These are phyloP conservation scores for Stagonosporopsis rhizophila DNA, from an alignment of 2,329 filamentous ascomycete genomes.

Conservation along the genomic window DNA sequence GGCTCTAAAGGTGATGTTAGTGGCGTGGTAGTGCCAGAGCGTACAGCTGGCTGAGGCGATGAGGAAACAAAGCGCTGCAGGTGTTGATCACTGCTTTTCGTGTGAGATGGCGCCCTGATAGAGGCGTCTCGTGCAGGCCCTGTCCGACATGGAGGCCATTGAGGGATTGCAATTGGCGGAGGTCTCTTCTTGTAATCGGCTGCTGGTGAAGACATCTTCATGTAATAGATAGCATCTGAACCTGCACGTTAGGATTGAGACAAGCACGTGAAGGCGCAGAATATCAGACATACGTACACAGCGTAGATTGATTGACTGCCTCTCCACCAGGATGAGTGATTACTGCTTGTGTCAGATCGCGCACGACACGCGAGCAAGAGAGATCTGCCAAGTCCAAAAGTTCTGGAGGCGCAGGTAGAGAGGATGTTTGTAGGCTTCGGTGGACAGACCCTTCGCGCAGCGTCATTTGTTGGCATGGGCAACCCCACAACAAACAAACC, in stretches of 20 bases:
- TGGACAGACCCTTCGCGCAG: conserved; percentile 3
- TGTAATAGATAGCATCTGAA: neutral
- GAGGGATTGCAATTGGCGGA: conserved; percentile 33
- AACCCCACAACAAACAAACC: conserved; percentile 30
- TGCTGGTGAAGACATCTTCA: conserved; percentile 24
- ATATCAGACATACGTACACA: neutral
- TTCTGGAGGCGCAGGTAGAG: neutral
- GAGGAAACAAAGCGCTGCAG: conserved; percentile 20
- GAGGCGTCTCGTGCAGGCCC: conserved; percentile 29
- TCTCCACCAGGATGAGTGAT: neutral
- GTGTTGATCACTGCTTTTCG: conserved; percentile 15
- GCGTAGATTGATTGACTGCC: neutral
- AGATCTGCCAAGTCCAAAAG: neutral
- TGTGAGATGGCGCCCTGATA: conserved; percentile 17
- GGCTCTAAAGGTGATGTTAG: conserved; percentile 22
- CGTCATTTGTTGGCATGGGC: conserved; percentile 17
- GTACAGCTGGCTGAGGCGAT: conserved; percentile 13
- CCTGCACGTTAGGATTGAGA: neutral
- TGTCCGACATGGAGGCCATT: conserved; percentile 17
- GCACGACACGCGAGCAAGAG: neutral
- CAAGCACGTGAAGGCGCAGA: neutral
- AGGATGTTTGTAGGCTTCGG: conserved; percentile 8
- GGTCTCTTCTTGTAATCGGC: conserved; percentile 36
- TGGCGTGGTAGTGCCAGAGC: conserved; percentile 16
- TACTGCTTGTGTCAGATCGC: neutral